Conservation (phyloP, 129 eudicot genomes). For the Artemisia annua region DNA sequence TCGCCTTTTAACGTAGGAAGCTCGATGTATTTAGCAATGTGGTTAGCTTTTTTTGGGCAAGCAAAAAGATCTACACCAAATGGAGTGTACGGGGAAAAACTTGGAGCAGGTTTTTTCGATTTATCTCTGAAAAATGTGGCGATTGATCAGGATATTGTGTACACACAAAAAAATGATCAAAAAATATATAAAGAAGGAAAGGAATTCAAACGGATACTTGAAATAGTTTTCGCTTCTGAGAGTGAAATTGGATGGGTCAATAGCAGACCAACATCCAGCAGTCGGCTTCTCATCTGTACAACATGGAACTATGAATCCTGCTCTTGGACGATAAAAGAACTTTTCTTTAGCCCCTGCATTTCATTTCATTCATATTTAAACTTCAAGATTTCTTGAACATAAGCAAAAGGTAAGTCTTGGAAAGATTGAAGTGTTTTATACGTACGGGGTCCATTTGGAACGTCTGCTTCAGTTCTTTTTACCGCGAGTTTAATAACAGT, state of each 20-base stretch:
- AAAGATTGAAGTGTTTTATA: conserved; percentile 9
- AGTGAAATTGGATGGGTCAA: conserved; percentile 71
- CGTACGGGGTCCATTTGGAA: conserved; percentile 51
- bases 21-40: conserved; percentile 83
- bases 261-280: conserved; percentile 76
- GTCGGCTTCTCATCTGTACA: conserved; percentile 62
- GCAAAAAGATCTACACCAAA: conserved; percentile 81
- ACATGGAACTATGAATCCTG: conserved; percentile 71
- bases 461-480: conserved; percentile 60
- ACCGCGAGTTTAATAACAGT: conserved; percentile 70
- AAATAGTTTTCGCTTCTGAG: conserved; percentile 80
- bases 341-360: conserved; percentile 63
- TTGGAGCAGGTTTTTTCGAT: conserved; percentile 77
- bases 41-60: conserved; percentile 67
- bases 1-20: conserved; percentile 66
- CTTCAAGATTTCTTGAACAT: neutral
- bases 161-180: neutral
- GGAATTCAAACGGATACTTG: conserved; percentile 42
- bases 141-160: neutral
- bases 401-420: neutral
- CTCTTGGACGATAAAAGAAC: conserved; percentile 71
- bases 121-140: conserved; percentile 64
- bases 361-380: conserved; percentile 1
- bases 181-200: neutral
- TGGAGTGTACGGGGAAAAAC: conserved; percentile 65